Percentiles rank a stretch among this genome's conserved stretches.
These are phyloP conservation scores for Hygrophorus pudorinus DNA, from an alignment of 768 basidiomycete species.

Conservation along the genomic window DNA sequence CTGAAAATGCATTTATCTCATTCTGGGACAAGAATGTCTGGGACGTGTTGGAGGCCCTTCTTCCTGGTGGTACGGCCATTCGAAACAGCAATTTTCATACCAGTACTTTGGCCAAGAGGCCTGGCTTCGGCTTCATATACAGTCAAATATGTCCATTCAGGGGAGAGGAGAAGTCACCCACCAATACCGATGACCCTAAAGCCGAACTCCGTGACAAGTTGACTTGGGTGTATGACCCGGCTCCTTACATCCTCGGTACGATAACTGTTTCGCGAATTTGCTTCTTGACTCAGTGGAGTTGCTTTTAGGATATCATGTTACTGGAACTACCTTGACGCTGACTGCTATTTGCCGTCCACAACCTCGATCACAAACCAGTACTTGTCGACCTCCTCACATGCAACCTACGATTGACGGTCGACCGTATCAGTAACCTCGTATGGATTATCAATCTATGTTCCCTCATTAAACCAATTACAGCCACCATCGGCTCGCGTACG, in stretches of 20 bases:
- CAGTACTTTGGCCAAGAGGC: conserved; percentile 9
- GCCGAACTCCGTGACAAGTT: conserved; percentile 13
- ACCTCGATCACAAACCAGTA: too few species aligned
- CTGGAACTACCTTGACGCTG: too few species aligned
- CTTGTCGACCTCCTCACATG: too few species aligned
- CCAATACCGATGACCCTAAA: conserved; percentile 10
- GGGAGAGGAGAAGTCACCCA: conserved; percentile 16
- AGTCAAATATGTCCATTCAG: conserved; percentile 13
- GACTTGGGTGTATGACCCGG: conserved; percentile 15
- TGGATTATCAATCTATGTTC: too few species aligned
- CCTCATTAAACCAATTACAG: too few species aligned
- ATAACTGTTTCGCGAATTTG: too few species aligned
- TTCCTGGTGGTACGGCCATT: conserved; percentile 11
- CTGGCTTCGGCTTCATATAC: conserved; percentile 14
- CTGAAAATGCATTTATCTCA: conserved; percentile 9
- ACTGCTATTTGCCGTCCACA: too few species aligned
- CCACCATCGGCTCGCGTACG: too few species aligned
- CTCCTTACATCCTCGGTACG: conserved; percentile 17
- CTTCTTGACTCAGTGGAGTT: too few species aligned
- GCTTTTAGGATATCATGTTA: too few species aligned
- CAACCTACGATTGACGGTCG: too few species aligned
- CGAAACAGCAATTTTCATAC: conserved; percentile 14
- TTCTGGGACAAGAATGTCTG: conserved; percentile 19
- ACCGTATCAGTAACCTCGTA: too few species aligned
- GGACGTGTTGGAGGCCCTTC: conserved; percentile 11